Evolutionary conservation across 1,284 basidiomycete genomes (phyloP), one percentile per base, ranked within the genome.

Genomic region (Dichomitus squalens): DNA sequence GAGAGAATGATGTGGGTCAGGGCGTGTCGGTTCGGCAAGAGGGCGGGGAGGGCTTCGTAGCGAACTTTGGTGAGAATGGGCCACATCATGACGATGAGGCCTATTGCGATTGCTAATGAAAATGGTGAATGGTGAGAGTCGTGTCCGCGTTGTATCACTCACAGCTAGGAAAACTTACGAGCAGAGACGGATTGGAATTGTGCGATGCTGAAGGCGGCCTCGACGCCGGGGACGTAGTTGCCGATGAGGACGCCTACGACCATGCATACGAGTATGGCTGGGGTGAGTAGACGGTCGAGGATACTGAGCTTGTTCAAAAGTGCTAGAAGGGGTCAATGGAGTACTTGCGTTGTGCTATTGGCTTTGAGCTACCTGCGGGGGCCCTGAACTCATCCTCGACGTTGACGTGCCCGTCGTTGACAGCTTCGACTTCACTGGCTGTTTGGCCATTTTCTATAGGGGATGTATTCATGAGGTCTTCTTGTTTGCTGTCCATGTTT

Each of bases 61-160:
- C 90, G 86, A 9, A 93, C 88, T 74, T 90, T 90, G 40, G 88
- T 86, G 48, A 88, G 80, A 40, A 90, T 84, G 1, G 93, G 93
- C 88, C 91, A 95, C 89, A 95, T 96, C 93, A 96, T 95, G 52
- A 93, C 77, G 23, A 95, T 82, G 56, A 91, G 82, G 1, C 90
- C 91, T 38, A 92, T 77, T 1, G 86, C 85, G 52, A 93, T 90
- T 0, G 90, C 90, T 92, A 29, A 20, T 63, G 63, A 8, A 53
- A 12, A 65, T 31, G 66, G 59, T 34, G 5, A 11, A 69, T 68
- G 31, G 18, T 27, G 16, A 31, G n/a, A n/a, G n/a, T n/a, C n/a
- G n/a, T n/a, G n/a, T n/a, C n/a, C n/a, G n/a, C n/a, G n/a, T 4
- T 33, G 48, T 6, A 31, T 11, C 29, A 5, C 29, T 6, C 5